phyloP scores from a whole-genome alignment of 225 moss, liverwort and hornwort species.

The Polytrichum formosum region DNA sequence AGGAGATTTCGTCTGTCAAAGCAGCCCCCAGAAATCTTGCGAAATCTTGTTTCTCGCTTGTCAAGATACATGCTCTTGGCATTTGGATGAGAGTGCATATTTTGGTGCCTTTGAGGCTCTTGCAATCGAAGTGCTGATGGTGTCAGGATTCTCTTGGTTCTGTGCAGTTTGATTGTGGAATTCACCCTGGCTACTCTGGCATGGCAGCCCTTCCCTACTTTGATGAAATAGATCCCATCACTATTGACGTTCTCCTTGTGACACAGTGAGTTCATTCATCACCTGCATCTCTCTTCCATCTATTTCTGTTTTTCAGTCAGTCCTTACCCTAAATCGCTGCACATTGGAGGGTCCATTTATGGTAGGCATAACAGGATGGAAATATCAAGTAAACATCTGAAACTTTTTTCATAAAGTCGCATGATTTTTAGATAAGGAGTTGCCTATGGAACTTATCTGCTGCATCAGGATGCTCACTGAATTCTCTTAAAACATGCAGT shows the following conservation, averaged over 20 bases:
- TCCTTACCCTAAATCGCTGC: too few species aligned
- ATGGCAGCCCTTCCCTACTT: conserved; percentile 70
- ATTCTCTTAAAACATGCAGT: conserved; percentile 24
- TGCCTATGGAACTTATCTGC: too few species aligned
- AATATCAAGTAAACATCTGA: too few species aligned
- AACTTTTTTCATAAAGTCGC: too few species aligned
- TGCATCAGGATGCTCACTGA: too few species aligned
- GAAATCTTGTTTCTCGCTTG: neutral
- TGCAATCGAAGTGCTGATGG: neutral
- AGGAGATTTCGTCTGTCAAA: too few species aligned
- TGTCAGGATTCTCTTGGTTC: neutral
- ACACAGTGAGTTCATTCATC: conserved; percentile 41
- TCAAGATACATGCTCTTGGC: neutral
- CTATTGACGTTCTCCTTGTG: conserved; percentile 64
- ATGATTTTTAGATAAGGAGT: too few species aligned
- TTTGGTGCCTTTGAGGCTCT: neutral
- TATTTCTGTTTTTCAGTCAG: too few species aligned
- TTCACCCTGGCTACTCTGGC: conserved; percentile 62
- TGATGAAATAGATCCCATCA: conserved; percentile 64
- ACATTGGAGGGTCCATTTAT: too few species aligned
- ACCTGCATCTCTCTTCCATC: neutral
- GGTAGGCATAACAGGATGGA: too few species aligned
- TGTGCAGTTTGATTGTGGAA: conserved; percentile 65
- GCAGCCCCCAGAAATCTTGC: too few species aligned
- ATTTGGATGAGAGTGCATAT: neutral